A percentile compares a stretch with the other conserved stretches of the same genome.
Conservation (phyloP, 768 basidiomycete species). For the Auriscalpium microsporum region DNA sequence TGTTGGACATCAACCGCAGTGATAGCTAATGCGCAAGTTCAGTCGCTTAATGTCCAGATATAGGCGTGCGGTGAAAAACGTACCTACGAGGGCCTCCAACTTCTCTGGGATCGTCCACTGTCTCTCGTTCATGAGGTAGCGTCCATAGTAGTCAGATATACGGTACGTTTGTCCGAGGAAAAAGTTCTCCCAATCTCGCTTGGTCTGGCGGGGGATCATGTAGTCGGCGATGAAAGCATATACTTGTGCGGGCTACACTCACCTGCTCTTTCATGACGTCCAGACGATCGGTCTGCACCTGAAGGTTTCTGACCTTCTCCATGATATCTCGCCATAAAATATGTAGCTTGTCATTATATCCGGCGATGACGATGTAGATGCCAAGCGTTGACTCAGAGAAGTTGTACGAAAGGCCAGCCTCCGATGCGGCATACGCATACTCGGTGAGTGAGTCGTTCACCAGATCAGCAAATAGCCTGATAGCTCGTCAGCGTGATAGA, state of each 20-base stretch:
- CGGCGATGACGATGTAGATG: slow-evolving; percentile 57
- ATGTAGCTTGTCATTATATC: slow-evolving; percentile 88
- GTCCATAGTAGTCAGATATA: slow-evolving; percentile 67
- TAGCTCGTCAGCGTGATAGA: neutral
- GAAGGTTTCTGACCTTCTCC: slow-evolving; percentile 54
- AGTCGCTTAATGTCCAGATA: too few species aligned
- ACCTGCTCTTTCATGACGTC: slow-evolving; percentile 83
- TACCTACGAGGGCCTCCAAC: slow-evolving; percentile 65
- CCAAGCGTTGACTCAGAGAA: slow-evolving; percentile 58
- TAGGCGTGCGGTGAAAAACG: neutral
- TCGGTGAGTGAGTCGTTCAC: slow-evolving; percentile 86
- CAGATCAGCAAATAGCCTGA: slow-evolving; percentile 72
- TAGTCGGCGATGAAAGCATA: neutral
- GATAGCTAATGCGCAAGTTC: slow-evolving; percentile 39
- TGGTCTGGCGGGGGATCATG: slow-evolving; percentile 36
- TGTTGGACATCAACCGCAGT: slow-evolving; percentile 60
- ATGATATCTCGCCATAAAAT: slow-evolving; percentile 67
- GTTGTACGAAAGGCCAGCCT: slow-evolving; percentile 79
- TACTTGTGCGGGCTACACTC: slow-evolving; percentile 11
- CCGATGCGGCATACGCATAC: slow-evolving; percentile 84
- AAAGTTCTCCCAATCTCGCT: slow-evolving; percentile 80
- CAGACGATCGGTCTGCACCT: slow-evolving; percentile 64
- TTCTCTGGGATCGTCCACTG: slow-evolving; percentile 76
- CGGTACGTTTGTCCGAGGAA: slow-evolving; percentile 76
- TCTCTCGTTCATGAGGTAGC: slow-evolving; percentile 60